phyloP scores from a whole-genome alignment of 306 rosid genomes.

The Abrus precatorius region DNA sequence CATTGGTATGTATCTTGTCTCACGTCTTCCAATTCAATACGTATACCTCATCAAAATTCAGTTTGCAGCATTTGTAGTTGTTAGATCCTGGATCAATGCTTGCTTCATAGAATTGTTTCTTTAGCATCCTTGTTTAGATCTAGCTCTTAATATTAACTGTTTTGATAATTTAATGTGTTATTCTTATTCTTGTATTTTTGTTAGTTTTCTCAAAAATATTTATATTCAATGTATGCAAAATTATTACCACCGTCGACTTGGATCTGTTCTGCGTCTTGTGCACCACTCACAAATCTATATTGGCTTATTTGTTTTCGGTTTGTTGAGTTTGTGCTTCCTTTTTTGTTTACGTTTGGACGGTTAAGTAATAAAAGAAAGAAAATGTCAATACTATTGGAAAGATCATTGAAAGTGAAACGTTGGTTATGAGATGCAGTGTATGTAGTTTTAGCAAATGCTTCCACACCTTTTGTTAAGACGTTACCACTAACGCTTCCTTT shows the following conservation, averaged over 20 bases:
- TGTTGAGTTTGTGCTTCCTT: constrained; percentile 1
- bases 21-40: neutral
- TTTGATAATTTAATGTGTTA: neutral
- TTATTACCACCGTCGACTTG: neutral
- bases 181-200: neutral
- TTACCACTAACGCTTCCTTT: constrained; percentile 3
- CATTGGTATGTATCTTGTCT: constrained; percentile 37
- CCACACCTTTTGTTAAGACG: no score
- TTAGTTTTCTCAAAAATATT: neutral
- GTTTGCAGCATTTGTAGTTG: neutral
- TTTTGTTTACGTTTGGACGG: neutral
- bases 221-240: neutral
- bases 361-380: neutral
- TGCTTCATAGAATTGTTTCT: neutral
- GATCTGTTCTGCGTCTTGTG: constrained; percentile 25
- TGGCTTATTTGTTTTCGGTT: neutral
- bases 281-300: constrained; percentile 29
- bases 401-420: neutral
- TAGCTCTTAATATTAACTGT: neutral
- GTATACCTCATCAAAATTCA: neutral
- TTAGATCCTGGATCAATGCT: constrained; percentile 45
- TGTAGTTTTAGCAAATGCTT: neutral
- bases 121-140: constrained; percentile 36
- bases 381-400: constrained; percentile 8
- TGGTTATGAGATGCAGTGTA: neutral